A percentile compares a stretch with the other conserved stretches of the same genome.
Conservation (phyloP, 2,329 filamentous ascomycete genomes). For the Septoria linicola region DNA sequence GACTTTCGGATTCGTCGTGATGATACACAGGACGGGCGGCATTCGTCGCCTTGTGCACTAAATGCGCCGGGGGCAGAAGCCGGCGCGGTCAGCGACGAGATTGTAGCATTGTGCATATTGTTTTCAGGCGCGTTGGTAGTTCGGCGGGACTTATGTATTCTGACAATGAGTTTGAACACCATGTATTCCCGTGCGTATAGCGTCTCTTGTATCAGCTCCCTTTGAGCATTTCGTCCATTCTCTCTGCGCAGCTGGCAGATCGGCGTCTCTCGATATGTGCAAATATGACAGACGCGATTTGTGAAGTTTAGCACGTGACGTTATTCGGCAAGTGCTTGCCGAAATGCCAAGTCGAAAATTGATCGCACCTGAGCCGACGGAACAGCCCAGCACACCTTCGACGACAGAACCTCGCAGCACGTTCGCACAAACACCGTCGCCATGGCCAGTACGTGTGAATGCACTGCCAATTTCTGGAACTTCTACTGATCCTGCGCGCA, state of each 20-base stretch:
- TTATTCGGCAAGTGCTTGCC: too few relatives aligned
- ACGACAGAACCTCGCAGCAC: slow-evolving; percentile 18
- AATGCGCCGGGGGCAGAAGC: slow-evolving; percentile 16
- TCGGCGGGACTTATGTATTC: slow-evolving; percentile 24
- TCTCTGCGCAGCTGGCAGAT: too few relatives aligned
- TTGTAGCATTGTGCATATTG: slow-evolving; percentile 30
- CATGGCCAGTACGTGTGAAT: slow-evolving; percentile 66
- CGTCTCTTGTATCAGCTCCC: not conserved
- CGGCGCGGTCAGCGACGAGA: slow-evolving; percentile 21
- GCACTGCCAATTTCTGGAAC: not conserved
- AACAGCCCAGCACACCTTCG: slow-evolving; percentile 1
- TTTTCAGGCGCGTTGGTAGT: slow-evolving; percentile 26
- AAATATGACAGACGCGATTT: too few relatives aligned
- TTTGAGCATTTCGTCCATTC: not conserved
- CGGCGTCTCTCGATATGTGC: too few relatives aligned
- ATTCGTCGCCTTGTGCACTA: slow-evolving; percentile 19
- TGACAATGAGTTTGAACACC: slow-evolving; percentile 25
- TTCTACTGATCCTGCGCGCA: slow-evolving; percentile 44
- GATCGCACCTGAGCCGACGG: slow-evolving; percentile 8
- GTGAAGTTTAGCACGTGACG: too few relatives aligned
- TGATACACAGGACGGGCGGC: slow-evolving; percentile 24
- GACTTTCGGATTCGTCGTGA: slow-evolving; percentile 20
- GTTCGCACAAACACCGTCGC: slow-evolving; percentile 41
- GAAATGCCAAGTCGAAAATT: slow-evolving; percentile 6
- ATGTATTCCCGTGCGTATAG: not conserved